These are phyloP conservation scores for Panicum virgatum DNA, from an alignment of 202 grass and related monocot genomes.

Conservation along the genomic window DNA sequence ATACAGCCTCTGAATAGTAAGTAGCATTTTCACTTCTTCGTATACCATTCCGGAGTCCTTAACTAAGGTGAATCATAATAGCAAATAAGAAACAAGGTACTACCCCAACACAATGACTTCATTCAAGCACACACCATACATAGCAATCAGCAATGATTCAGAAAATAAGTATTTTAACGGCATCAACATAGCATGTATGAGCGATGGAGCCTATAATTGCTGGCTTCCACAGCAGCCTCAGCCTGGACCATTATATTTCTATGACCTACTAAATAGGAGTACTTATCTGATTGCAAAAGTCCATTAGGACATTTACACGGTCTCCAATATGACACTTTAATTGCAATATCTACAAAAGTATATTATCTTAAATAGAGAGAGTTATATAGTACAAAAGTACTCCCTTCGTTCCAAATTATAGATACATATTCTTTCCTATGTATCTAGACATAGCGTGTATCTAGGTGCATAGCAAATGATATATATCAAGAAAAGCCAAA, in stretches of 20 bases:
- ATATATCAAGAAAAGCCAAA: too few relatives aligned
- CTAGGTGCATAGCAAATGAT: too few relatives aligned
- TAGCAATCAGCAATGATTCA: neutral
- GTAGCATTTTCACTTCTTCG: neutral
- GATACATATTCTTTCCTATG: too few relatives aligned
- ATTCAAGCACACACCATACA: slow-evolving; percentile 20
- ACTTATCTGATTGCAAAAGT: neutral
- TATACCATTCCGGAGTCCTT: neutral
- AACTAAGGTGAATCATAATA: neutral
- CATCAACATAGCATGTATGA: neutral
- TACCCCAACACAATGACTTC: neutral
- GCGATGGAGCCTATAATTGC: neutral
- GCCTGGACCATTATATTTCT: neutral
- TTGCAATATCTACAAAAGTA: neutral
- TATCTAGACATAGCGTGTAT: too few relatives aligned
- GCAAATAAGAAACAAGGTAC: neutral
- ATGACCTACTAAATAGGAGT: neutral
- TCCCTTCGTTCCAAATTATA: too few relatives aligned
- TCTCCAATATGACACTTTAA: neutral
- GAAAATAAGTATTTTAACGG: neutral
- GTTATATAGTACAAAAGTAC: neutral
- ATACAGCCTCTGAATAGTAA: slow-evolving; percentile 8
- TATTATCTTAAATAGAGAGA: too few relatives aligned
- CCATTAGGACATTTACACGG: neutral
- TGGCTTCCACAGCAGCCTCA: neutral